Percentiles rank a stretch among this genome's conserved stretches.
Conservation (phyloP, 1,284 basidiomycete species). For the Pseudozyma flocculosa region DNA sequence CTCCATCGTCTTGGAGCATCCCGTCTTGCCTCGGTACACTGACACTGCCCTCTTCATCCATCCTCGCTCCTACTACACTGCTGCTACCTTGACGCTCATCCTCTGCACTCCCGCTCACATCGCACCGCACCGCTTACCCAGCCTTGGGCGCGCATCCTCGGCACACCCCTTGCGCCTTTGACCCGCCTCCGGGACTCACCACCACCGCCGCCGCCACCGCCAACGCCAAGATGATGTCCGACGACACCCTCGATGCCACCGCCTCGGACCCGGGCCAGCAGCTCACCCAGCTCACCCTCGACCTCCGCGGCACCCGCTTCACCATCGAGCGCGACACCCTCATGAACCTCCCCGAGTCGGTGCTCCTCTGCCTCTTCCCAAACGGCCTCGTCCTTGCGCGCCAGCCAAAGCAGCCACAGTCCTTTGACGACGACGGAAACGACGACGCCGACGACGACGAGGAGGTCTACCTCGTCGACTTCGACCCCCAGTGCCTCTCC, state of each 20-base stretch:
- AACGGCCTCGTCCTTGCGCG: constrained; percentile 92
- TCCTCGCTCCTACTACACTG: too few relatives aligned
- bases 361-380: constrained; percentile 92
- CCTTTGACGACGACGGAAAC: constrained; percentile 63
- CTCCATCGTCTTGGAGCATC: too few relatives aligned
- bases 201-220: too few relatives aligned
- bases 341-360: constrained; percentile 97
- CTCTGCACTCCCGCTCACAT: too few relatives aligned
- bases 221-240: constrained; percentile 27
- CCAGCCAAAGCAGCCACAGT: constrained; percentile 66
- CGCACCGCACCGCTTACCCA: too few relatives aligned
- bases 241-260: constrained; percentile 25
- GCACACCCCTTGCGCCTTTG: too few relatives aligned
- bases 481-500: constrained; percentile 93
- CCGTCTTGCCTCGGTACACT: too few relatives aligned
- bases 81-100: too few relatives aligned
- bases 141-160: too few relatives aligned
- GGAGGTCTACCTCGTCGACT: constrained; percentile 93
- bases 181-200: too few relatives aligned
- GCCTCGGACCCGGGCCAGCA: constrained; percentile 13
- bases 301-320: constrained; percentile 86
- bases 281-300: constrained; percentile 81
- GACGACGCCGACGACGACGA: constrained; percentile 78
- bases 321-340: constrained; percentile 95
- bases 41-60: too few relatives aligned